phyloP scores from a whole-genome alignment of 1,284 basidiomycete genomes.

The Mycena citricolor region DNA sequence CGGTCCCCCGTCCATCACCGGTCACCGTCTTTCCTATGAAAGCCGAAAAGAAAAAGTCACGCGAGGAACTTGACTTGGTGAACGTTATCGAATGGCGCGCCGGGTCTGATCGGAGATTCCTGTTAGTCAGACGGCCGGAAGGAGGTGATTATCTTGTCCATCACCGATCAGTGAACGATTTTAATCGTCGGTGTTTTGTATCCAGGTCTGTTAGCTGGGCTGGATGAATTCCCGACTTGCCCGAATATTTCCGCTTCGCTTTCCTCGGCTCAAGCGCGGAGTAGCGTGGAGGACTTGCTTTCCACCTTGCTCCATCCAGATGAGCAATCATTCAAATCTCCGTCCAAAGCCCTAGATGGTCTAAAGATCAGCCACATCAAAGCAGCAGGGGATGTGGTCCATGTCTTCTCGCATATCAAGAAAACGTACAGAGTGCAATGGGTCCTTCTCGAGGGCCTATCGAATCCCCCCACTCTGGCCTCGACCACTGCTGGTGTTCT shows the following conservation, averaged over 20 bases:
- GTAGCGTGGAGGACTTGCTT: constrained; percentile 43
- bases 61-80: constrained; percentile 85
- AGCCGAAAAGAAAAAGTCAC: constrained; percentile 76
- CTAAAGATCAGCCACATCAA: constrained; percentile 47
- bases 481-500: constrained; percentile 1
- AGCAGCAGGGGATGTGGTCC: constrained; percentile 66
- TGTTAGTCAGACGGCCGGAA: constrained; percentile 80
- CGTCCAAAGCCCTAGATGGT: constrained; percentile 10
- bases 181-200: constrained; percentile 6
- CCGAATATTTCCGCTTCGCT: constrained; percentile 45
- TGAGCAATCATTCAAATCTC: constrained; percentile 1
- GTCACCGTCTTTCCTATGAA: constrained; percentile 89
- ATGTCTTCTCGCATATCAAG: constrained; percentile 89
- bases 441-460: constrained; percentile 60
- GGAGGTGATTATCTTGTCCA: constrained; percentile 52
- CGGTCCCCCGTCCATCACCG: constrained; percentile 43
- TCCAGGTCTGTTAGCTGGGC: constrained; percentile 83
- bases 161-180: background rate
- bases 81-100: constrained; percentile 80
- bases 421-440: constrained; percentile 86
- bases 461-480: constrained; percentile 34
- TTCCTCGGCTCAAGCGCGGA: constrained; percentile 34
- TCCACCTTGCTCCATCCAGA: constrained; percentile 37
- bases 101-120: constrained; percentile 50
- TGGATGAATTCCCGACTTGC: constrained; percentile 79